Conservation (phyloP, 768 basidiomycete genomes). For the Rhodotorula graminis region DNA sequence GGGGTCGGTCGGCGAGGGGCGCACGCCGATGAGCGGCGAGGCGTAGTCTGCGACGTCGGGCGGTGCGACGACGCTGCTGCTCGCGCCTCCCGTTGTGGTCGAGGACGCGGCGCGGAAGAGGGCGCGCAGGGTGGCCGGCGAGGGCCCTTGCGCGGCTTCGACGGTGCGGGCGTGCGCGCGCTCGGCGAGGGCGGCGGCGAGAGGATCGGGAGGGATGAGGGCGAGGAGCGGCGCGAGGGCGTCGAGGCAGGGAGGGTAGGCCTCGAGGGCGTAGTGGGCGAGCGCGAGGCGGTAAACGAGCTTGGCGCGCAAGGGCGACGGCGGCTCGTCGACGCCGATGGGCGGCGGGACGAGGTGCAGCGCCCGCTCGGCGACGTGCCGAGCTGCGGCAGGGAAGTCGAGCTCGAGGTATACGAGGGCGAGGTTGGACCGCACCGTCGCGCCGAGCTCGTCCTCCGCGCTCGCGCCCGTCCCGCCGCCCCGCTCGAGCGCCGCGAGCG, state of each 20-base stretch:
- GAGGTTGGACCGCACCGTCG: slow-evolving; percentile 18
- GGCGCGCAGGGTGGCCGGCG: background rate
- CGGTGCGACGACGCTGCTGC: background rate
- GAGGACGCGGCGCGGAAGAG: background rate
- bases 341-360: background rate
- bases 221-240: slow-evolving; percentile 31
- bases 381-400: background rate
- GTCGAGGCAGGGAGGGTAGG: slow-evolving; percentile 30
- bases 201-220: background rate
- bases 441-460: background rate
- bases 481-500: background rate
- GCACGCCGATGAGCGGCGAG: background rate
- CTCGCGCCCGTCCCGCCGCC: no score
- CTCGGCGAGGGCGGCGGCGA: slow-evolving; percentile 2
- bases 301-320: background rate
- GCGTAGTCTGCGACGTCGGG: background rate
- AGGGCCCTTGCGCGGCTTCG: slow-evolving; percentile 6
- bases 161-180: background rate
- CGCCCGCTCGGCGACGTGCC: background rate
- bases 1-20: background rate
- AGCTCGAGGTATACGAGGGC: background rate
- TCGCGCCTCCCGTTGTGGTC: background rate
- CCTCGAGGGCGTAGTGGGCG: slow-evolving; percentile 60
- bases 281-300: slow-evolving; percentile 17
- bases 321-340: background rate